These are phyloP conservation scores for Quercus berberidifolia DNA, from an alignment of 306 rosid genomes.

Conservation along the genomic window DNA sequence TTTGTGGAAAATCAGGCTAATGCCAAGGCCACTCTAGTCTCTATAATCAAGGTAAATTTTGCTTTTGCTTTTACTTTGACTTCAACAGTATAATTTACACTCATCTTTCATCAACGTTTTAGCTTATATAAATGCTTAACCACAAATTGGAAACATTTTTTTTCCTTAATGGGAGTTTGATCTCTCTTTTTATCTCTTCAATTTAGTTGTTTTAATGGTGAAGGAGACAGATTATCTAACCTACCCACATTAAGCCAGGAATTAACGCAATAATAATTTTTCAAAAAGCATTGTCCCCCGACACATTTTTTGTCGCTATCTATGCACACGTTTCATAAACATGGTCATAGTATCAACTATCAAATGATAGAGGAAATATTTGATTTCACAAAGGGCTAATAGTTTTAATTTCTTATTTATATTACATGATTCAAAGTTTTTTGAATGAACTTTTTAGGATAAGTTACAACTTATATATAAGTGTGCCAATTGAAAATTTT, in stretches of 20 bases:
- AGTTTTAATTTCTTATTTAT: too few relatives aligned
- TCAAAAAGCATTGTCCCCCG: background rate
- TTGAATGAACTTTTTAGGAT: background rate
- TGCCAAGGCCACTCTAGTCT: background rate
- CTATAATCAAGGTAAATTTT: background rate
- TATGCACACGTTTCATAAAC: too few relatives aligned
- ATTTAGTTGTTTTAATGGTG: background rate
- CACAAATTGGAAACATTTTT: background rate
- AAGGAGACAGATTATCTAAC: constrained; percentile 6
- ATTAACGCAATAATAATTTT: background rate
- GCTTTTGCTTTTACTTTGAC: background rate
- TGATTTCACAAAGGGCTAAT: too few relatives aligned
- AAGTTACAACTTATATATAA: background rate
- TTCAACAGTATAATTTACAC: background rate
- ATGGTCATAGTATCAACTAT: too few relatives aligned
- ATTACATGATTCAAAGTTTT: background rate
- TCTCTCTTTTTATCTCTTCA: background rate
- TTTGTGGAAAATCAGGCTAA: background rate
- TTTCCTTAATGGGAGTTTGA: too few relatives aligned
- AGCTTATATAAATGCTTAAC: background rate
- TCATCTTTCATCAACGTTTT: background rate
- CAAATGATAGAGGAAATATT: too few relatives aligned
- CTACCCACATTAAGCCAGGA: background rate
- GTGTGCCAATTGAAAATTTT: background rate
- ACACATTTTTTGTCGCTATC: background rate